Evolutionary conservation across 495 filamentous ascomycete genomes (phyloP).

Genomic region (Penicillium paradoxum): DNA sequence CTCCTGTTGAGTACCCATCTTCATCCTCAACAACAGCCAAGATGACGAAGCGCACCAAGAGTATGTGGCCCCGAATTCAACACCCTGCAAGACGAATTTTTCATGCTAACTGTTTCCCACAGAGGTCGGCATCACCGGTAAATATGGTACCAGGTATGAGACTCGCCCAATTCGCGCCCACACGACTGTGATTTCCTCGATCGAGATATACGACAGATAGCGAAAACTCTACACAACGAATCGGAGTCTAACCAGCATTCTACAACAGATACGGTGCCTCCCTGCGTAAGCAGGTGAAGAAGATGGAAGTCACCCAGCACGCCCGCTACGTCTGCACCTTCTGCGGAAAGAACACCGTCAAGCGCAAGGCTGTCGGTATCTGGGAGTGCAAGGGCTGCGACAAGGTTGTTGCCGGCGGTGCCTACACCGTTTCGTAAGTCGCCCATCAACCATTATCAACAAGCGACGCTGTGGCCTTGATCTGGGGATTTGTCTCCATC

Average conservation of each 20-base stretch:
- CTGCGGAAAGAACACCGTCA: constrained; percentile 94
- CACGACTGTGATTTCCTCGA: constrained; percentile 20
- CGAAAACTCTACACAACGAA: constrained; percentile 12
- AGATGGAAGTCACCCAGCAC: constrained; percentile 98
- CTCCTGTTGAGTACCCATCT: constrained; percentile 41
- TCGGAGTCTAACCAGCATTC: constrained; percentile 27
- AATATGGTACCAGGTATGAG: constrained; percentile 64
- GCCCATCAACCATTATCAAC: not conserved
- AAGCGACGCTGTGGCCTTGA: not conserved
- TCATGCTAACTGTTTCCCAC: constrained; percentile 31
- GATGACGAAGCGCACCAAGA: constrained; percentile 98
- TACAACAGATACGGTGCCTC: constrained; percentile 88
- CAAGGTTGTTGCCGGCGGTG: constrained; percentile 93
- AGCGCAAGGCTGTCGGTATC: constrained; percentile 89
- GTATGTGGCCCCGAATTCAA: constrained; percentile 33
- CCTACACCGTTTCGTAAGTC: constrained; percentile 94
- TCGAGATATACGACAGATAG: constrained; percentile 11
- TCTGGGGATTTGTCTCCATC: not conserved
- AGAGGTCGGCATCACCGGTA: constrained; percentile 83
- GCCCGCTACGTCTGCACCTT: constrained; percentile 83
- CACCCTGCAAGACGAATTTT: not conserved
- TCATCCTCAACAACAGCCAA: constrained; percentile 51
- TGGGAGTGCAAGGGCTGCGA: constrained; percentile 92
- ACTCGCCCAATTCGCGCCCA: constrained; percentile 20
- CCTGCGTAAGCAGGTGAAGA: constrained; percentile 99